Conservation (phyloP, 129 eudicot species). For the Cynara cardunculus region DNA sequence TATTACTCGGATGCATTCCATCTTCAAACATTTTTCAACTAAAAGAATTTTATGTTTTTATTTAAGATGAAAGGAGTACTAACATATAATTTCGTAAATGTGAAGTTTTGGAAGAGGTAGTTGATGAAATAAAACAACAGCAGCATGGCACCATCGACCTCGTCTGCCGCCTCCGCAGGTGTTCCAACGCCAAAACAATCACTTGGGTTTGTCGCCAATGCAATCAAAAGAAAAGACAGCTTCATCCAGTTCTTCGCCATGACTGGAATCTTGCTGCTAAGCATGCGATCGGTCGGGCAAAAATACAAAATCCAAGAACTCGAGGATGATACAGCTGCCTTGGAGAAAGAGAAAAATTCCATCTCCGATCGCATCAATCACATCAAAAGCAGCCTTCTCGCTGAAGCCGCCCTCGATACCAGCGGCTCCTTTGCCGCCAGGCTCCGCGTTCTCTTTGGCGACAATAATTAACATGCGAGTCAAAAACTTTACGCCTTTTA, state of each 20-base stretch:
- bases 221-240: constrained; percentile 48
- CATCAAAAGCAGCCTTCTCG: constrained; percentile 50
- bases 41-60: no score
- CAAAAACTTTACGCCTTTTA: background rate
- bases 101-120: background rate
- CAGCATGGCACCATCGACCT: constrained; percentile 40
- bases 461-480: constrained; percentile 23
- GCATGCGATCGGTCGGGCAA: constrained; percentile 63
- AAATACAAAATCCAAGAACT: constrained; percentile 68
- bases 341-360: constrained; percentile 39
- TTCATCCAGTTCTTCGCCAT: constrained; percentile 77
- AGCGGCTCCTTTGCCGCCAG: constrained; percentile 53
- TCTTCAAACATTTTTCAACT: background rate
- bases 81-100: background rate
- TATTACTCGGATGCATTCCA: background rate
- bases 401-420: constrained; percentile 52
- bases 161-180: constrained; percentile 34
- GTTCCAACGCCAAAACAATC: constrained; percentile 29
- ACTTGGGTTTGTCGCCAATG: constrained; percentile 51
- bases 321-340: constrained; percentile 47
- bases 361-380: constrained; percentile 45
- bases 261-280: constrained; percentile 68
- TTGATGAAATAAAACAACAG: background rate
- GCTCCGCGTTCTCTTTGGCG: constrained; percentile 57
- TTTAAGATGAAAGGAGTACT: background rate